A percentile compares a stretch with the other conserved stretches of the same genome.
These are phyloP conservation scores for Yarrowia divulgata DNA, from an alignment of 805 yeast species.

Conservation along the genomic window DNA sequence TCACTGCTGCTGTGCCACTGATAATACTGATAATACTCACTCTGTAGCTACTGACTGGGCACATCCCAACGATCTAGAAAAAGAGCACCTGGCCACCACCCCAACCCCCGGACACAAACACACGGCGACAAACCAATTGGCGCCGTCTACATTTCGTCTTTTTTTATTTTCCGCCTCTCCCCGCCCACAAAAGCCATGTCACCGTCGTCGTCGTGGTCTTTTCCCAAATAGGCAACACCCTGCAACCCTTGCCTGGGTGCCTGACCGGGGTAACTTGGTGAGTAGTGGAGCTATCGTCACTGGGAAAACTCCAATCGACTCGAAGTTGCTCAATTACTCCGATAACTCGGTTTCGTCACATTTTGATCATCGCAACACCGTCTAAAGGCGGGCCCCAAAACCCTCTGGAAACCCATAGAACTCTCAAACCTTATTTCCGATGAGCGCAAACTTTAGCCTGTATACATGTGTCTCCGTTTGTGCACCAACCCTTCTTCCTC, in stretches of 20 bases:
- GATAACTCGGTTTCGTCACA: too few relatives aligned
- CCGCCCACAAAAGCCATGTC: conserved; percentile 8
- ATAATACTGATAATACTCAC: too few relatives aligned
- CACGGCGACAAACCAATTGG: too few relatives aligned
- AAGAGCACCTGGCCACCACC: too few relatives aligned
- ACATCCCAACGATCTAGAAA: too few relatives aligned
- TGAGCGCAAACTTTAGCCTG: conserved; percentile 34
- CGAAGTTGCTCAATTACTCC: neutral
- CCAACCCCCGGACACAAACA: too few relatives aligned
- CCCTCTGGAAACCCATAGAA: conserved; percentile 29
- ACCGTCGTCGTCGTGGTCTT: conserved; percentile 18
- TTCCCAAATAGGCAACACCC: conserved; percentile 23
- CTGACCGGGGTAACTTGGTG: neutral
- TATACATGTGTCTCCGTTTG: neutral
- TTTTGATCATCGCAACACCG: neutral
- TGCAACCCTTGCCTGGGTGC: conserved; percentile 16
- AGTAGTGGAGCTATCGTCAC: neutral
- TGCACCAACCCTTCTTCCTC: conserved; percentile 9
- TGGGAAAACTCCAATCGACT: neutral
- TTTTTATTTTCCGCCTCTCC: neutral
- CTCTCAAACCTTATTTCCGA: conserved; percentile 8
- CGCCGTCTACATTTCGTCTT: too few relatives aligned
- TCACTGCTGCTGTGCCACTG: too few relatives aligned
- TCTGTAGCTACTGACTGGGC: too few relatives aligned
- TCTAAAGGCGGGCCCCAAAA: too few relatives aligned